A percentile compares a stretch with the other conserved stretches of the same genome.
phyloP scores from a whole-genome alignment of 1,284 basidiomycete genomes.

The Phellopilus nigrolimitatus region DNA sequence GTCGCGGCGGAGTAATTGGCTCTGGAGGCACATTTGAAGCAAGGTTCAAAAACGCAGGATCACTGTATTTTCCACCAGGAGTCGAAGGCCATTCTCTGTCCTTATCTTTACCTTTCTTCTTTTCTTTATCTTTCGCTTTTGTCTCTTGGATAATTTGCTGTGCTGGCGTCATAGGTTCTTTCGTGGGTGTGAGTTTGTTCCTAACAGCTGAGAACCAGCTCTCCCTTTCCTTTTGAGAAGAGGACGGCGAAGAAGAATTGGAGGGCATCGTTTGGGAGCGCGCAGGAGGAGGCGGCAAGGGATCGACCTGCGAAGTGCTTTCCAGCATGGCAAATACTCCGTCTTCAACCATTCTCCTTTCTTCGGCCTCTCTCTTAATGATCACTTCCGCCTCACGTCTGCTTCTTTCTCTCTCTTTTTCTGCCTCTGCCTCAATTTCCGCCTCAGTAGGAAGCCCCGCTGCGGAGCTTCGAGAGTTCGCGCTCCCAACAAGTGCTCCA shows the following conservation, averaged over 20 bases:
- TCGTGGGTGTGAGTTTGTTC: slow-evolving; percentile 70
- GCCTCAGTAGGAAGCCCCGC: slow-evolving; percentile 55
- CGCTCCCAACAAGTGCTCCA: slow-evolving; percentile 52
- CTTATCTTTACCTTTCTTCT: slow-evolving; percentile 42
- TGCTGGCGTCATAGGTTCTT: slow-evolving; percentile 71
- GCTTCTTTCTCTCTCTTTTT: slow-evolving; percentile 65
- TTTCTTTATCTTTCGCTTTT: slow-evolving; percentile 62
- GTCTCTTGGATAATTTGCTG: slow-evolving; percentile 72
- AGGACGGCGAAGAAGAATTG: slow-evolving; percentile 55
- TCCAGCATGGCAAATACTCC: slow-evolving; percentile 69
- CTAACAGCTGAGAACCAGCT: slow-evolving; percentile 70
- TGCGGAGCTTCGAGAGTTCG: slow-evolving; percentile 35
- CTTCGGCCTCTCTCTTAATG: slow-evolving; percentile 61
- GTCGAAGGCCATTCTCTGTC: slow-evolving; percentile 53
- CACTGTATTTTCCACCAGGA: slow-evolving; percentile 43
- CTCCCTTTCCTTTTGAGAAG: slow-evolving; percentile 53
- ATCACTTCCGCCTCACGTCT: slow-evolving; percentile 72
- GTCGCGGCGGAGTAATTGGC: slow-evolving; percentile 49
- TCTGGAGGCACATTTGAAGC: slow-evolving; percentile 25
- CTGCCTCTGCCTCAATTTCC: slow-evolving; percentile 73
- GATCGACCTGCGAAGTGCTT: slow-evolving; percentile 25
- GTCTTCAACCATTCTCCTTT: slow-evolving; percentile 63
- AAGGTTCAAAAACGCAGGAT: slow-evolving; percentile 55
- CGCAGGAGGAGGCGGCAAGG: slow-evolving; percentile 45
- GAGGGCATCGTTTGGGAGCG: slow-evolving; percentile 48